Base-by-base conservation (phyloP, 176 grass and related monocot species). In the Dactylis glomerata region DNA sequence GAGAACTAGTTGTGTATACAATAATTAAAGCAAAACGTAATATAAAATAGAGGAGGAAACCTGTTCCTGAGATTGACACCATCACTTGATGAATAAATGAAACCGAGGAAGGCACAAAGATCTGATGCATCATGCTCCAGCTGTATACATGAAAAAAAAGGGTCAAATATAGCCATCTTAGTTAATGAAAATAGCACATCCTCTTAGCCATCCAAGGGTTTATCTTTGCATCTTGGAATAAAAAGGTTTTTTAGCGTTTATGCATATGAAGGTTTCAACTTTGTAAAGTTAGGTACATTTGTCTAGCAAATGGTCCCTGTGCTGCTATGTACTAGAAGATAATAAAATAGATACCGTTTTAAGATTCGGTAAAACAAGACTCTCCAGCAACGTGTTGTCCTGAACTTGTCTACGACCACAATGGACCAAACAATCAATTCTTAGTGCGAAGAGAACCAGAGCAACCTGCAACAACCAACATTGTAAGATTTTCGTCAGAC, bases 51-150 rank as follows among this genome's bases (percentile, higher is more conserved):
- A 26, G 40, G 68, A 72, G 40, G 0, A 22, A 22, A 75, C 72
- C 27, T 75, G 72, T 32, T 75, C 16, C 17, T 75, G 15, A 51
- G 72, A 75, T 31, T 75, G 72, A 75, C 42, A 51, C 72, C 72
- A 52, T 75, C 72, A 52, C 26, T 75, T 72, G 13, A 71, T 31
- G 72, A 75, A 51, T 33, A 33, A 75, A 75, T 52, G 26, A 30
- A 47, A 50, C 16, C 72, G 52, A 75, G 46, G 9, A 52, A 52
- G 46, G 16, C 16, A 30, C 16, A 9, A 22, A 52, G 46, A 22
- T 52, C 17, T 33, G 72, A 75, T 50, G 46, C 46, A 33, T 75
- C 72, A 52, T 75, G 45, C 28, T 75, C 72, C 52, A 75, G 45
- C 72, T 75, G 72, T 13, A 75, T 52, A 49, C 26, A 50, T 31